phyloP scores from a whole-genome alignment of 371 early-diverging fungal genomes.

The Actinomortierella wolfii region DNA sequence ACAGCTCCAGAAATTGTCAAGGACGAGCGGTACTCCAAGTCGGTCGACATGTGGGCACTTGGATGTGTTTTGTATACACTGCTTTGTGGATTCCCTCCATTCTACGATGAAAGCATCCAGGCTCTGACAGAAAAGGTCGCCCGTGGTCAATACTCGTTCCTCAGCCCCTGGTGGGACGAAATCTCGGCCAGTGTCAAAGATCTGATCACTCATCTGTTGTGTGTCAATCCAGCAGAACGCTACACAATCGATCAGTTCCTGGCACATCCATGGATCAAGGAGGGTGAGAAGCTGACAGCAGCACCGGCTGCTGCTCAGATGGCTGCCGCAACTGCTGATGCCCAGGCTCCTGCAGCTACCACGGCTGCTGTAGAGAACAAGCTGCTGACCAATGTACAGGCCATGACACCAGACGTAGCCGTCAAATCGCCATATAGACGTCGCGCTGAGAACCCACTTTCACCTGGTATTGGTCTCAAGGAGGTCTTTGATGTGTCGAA shows the following conservation, averaged over 20 bases:
- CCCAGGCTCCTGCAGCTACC: conserved; percentile 17
- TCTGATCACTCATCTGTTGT: conserved; percentile 80
- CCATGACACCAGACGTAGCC: conserved; percentile 27
- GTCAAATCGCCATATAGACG: conserved; percentile 39
- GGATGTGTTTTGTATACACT: conserved; percentile 92
- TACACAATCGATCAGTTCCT: conserved; percentile 86
- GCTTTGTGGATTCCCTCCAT: conserved; percentile 91
- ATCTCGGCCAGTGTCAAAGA: conserved; percentile 77
- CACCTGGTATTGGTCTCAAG: conserved; percentile 61
- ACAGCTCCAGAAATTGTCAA: conserved; percentile 92
- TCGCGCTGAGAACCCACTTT: conserved; percentile 43
- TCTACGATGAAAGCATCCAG: conserved; percentile 82
- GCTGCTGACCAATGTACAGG: conserved; percentile 11
- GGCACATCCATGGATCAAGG: conserved; percentile 82
- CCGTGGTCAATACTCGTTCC: conserved; percentile 72
- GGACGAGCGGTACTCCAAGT: conserved; percentile 80
- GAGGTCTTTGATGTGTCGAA: conserved; percentile 69
- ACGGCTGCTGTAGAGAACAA: conserved; percentile 22
- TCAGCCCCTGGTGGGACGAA: conserved; percentile 91
- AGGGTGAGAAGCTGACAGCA: conserved; percentile 34
- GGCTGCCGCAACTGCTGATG: conserved; percentile 22
- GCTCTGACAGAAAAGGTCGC: conserved; percentile 79
- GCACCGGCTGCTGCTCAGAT: conserved; percentile 21
- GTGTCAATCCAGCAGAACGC: conserved; percentile 82
- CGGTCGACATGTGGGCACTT: conserved; percentile 94